A percentile compares a stretch with the other conserved stretches of the same genome.
These are phyloP conservation scores for Populus tremula DNA, from an alignment of 345 rosid genomes.

Conservation along the genomic window DNA sequence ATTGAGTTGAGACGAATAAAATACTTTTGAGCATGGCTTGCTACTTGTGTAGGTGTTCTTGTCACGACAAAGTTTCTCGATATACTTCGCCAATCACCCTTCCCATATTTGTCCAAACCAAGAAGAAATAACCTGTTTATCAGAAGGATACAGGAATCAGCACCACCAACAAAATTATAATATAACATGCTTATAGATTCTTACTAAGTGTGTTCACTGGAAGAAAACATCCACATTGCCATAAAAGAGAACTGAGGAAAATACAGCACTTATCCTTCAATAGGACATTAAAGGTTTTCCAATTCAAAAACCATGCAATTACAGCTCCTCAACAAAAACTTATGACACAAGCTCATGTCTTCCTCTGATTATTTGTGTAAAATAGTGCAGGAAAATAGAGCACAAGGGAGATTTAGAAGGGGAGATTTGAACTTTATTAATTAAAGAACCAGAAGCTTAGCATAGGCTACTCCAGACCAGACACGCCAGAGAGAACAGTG, in stretches of 20 bases:
- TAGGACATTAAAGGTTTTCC: neutral
- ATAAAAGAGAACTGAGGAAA: neutral
- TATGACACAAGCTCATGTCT: too few relatives aligned
- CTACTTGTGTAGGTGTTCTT: conserved; percentile 98
- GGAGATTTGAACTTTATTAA: too few relatives aligned
- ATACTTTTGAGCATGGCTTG: conserved; percentile 96
- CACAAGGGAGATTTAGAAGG: neutral
- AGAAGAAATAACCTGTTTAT: conserved; percentile 82
- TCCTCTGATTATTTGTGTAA: too few relatives aligned
- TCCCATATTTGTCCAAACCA: conserved; percentile 94
- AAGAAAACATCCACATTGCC: too few relatives aligned
- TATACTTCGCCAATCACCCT: conserved; percentile 98
- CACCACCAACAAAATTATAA: neutral
- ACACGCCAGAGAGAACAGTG: too few relatives aligned
- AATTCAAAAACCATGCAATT: neutral
- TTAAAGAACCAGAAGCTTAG: too few relatives aligned
- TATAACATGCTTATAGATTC: too few relatives aligned
- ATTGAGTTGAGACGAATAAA: conserved; percentile 85
- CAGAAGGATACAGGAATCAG: conserved; percentile 10
- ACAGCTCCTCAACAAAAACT: too few relatives aligned
- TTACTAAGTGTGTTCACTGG: too few relatives aligned
- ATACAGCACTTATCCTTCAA: neutral
- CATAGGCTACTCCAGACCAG: too few relatives aligned
- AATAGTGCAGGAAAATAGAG: too few relatives aligned
- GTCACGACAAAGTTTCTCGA: conserved; percentile 93